Base-by-base conservation (phyloP, 2,329 filamentous ascomycete genomes). In the Talaromyces amestolkiae region DNA sequence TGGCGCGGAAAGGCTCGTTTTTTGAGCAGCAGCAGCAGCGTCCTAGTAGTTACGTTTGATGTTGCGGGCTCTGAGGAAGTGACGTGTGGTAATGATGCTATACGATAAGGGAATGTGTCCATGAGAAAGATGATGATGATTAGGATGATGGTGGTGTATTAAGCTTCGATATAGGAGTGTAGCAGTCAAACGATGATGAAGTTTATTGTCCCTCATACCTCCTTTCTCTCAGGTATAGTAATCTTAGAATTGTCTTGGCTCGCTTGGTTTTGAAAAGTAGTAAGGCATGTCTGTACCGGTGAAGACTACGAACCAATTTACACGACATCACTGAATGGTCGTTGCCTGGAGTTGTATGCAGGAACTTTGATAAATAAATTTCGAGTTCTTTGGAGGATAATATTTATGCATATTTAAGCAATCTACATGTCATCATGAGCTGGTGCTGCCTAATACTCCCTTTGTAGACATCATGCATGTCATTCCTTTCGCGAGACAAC, bases 1-100 rank as follows among this genome's bases (percentile, higher is more conserved):
- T 66, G 35, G n/a, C 54, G 51, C 64, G 60, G 53, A 66, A 66
- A 15, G 64, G 64, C 3, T 53, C 64, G 2, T 53, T 66, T 47
- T 66, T 66, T 54, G 43, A 63, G 53, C 41, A 43, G 39, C 61
- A 43, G 39, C 61, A 43, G n/a, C 39, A 65, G 35, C 43, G 58
- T 51, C 61, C 37, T 37, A 58, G 31, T 33, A 63, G 61, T 35
- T 56, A 39, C 5, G 39, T 56, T 4, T 63, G 39, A 63, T 19
- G 7, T 8, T 15, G 35, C 8, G 10, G 8, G 11, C n/a, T 39
- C 33, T 7, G n/a, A 31, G 27, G 27, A 13, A 9, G 33, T 56
- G 19, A 37, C 11, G 33, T 37, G 35, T 37, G 35, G 19, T 13
- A 33, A 37, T 56, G n/a, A 35, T 54, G 51, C 19, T 53, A 10